A percentile compares a stretch with the other conserved stretches of the same genome.
Conservation (phyloP, 169 alveolate species). For the Babesia ovata region DNA sequence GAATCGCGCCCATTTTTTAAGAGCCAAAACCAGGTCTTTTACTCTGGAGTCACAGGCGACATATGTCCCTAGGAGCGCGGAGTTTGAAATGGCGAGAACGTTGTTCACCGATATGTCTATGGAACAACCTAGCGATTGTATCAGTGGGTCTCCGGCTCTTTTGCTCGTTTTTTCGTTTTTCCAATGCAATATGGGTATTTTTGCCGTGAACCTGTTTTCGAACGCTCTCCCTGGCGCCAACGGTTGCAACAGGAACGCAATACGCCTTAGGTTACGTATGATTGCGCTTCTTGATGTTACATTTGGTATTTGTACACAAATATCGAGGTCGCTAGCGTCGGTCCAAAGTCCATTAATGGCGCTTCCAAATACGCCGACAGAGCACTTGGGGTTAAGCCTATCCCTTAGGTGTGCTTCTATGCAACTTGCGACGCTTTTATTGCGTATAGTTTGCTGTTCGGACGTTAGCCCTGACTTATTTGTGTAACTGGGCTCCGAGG, state of each 20-base stretch:
- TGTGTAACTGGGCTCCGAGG: neutral
- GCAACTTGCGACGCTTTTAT: neutral
- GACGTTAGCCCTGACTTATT: neutral
- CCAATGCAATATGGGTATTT: conserved; percentile 81
- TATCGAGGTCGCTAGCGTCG: conserved; percentile 77
- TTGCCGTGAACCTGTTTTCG: conserved; percentile 80
- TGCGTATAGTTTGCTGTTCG: conserved; percentile 15
- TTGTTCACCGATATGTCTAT: conserved; percentile 81
- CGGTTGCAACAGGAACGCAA: conserved; percentile 67
- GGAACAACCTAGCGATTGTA: conserved; percentile 38
- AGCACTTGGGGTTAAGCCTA: conserved; percentile 50
- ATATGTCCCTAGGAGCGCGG: conserved; percentile 77
- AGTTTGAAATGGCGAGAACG: conserved; percentile 76
- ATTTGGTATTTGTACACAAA: conserved; percentile 78
- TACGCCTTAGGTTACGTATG: conserved; percentile 69
- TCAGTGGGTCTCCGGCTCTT: neutral
- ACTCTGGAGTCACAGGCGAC: conserved; percentile 80
- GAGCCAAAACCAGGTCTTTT: conserved; percentile 71
- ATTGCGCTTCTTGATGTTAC: conserved; percentile 71
- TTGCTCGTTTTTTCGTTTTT: conserved; percentile 4
- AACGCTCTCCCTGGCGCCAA: conserved; percentile 69
- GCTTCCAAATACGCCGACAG: conserved; percentile 72
- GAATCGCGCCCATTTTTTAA: conserved; percentile 80
- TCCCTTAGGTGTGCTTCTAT: conserved; percentile 45
- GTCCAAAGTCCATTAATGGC: conserved; percentile 81